Evolutionary conservation across 176 grass and related monocot genomes (phyloP), one percentile per base, ranked within the genome.

Genomic region (Aegilops longissima): DNA sequence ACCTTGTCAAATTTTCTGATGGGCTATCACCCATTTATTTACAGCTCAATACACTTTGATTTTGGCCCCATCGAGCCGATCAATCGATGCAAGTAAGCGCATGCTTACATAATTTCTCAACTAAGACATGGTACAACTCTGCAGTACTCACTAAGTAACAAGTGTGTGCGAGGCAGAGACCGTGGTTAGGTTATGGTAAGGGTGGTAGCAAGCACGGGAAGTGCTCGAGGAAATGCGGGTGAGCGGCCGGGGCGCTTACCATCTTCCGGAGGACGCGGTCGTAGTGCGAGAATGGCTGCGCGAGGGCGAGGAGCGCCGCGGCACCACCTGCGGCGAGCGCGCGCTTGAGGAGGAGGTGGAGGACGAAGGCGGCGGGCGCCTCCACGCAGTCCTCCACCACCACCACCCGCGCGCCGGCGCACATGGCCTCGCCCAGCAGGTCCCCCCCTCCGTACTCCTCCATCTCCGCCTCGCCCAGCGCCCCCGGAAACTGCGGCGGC

Each of bases 341-440:
- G 16, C 82, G 83, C 87, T 91, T 95, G 66, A 95, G 80, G 68
- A 95, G 73, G 78, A 85, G 91, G 74, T 95, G 89, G 67, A 95
- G 89, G 61, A 93, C 67, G 87, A 95, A 93, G 54, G 89, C 86
- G 20, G 81, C 91, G 17, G 86, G 87, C 9, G 89, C 87, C 78
- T 93, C 91, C 49, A 95, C 93, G 84, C 93, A 85, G 73, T 95
- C 93, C 86, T 83, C 86, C 61, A 95, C 86, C 73, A 95, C 73
- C 77, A 90, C 86, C n/a, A 93, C 84, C 10, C 88, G 84, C 77
- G 80, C 61, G 3, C 77, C 89, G 30, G 80, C 78, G 31, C 89
- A 82, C 52, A 95, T 88, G 3, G 93, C 84, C 87, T 95, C 91
- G 40, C 85, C 78, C 34, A 95, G 78, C 4, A 95, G 89, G 84